These are phyloP conservation scores for Chrysanthemum seticuspe DNA, from an alignment of 129 eudicot species.

Conservation along the genomic window DNA sequence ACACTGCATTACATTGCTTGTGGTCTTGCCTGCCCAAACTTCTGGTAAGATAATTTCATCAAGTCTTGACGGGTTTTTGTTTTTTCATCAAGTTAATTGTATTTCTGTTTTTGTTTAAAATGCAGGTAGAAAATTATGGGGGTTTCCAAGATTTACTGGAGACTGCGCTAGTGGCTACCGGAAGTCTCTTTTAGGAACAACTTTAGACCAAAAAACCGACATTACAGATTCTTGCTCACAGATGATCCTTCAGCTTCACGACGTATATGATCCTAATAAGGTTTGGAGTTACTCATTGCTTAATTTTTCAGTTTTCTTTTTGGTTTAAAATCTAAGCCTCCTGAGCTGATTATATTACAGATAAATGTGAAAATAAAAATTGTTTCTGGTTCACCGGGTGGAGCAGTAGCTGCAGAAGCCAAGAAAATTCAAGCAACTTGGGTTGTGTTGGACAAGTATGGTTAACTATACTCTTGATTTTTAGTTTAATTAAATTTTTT, in stretches of 20 bases:
- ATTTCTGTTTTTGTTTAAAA: constrained; percentile 4
- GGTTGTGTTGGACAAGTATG: constrained; percentile 96
- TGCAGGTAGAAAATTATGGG: constrained; percentile 84
- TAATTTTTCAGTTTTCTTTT: constrained; percentile 12
- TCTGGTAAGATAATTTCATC: constrained; percentile 49
- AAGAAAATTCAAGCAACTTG: constrained; percentile 79
- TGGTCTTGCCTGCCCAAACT: constrained; percentile 70
- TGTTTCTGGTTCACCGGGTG: constrained; percentile 76
- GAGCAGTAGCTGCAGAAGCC: constrained; percentile 90
- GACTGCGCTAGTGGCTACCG: constrained; percentile 94
- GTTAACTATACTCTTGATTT: not conserved
- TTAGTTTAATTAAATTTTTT: not conserved
- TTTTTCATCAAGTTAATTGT: not conserved
- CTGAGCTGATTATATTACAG: constrained; percentile 36
- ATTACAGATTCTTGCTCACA: constrained; percentile 92
- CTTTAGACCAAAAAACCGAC: constrained; percentile 66
- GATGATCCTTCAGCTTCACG: constrained; percentile 97
- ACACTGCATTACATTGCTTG: constrained; percentile 87
- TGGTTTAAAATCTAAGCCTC: constrained; percentile 12
- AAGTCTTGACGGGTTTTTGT: not conserved
- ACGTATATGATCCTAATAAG: constrained; percentile 95
- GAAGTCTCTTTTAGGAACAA: constrained; percentile 54
- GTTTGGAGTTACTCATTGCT: constrained; percentile 31
- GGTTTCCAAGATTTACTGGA: constrained; percentile 90
- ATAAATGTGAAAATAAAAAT: constrained; percentile 90